Evolutionary conservation across 257 asterid genomes (phyloP).

Genomic region (Ehretia macrophylla): DNA sequence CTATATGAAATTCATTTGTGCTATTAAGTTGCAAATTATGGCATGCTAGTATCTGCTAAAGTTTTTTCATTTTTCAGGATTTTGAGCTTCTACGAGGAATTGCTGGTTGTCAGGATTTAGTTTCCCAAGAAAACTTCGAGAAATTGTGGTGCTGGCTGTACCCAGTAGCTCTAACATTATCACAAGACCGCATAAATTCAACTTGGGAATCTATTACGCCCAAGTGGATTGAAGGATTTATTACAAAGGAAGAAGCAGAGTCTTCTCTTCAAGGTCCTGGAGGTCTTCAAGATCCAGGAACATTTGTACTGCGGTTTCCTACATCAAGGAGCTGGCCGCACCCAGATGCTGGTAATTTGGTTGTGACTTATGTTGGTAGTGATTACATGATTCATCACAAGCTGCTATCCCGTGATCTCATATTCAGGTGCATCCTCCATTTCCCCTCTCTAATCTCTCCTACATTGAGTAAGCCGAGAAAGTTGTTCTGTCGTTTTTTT

Average conservation of each 20-base stretch:
- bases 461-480: neutral
- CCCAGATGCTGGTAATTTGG: conserved; percentile 90
- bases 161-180: conserved; percentile 75
- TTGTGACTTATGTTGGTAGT: conserved; percentile 62
- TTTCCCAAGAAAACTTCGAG: conserved; percentile 68
- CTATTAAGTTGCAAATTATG: neutral
- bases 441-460: conserved; percentile 1
- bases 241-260: conserved; percentile 93
- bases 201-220: conserved; percentile 67
- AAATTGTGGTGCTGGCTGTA: conserved; percentile 90
- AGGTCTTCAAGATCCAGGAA: conserved; percentile 65
- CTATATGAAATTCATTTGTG: neutral
- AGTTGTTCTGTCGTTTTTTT: neutral
- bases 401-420: conserved; percentile 57
- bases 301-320: conserved; percentile 80
- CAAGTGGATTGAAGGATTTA: conserved; percentile 78
- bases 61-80: conserved; percentile 48
- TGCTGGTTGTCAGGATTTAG: conserved; percentile 64
- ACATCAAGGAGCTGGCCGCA: conserved; percentile 98
- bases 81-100: conserved; percentile 65
- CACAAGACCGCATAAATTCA: conserved; percentile 43
- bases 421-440: conserved; percentile 37
- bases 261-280: conserved; percentile 46
- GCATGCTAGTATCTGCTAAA: neutral
- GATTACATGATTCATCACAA: conserved; percentile 66